Evolutionary conservation across 805 yeast genomes (phyloP).

Genomic region (Monosporozyma solicola): DNA sequence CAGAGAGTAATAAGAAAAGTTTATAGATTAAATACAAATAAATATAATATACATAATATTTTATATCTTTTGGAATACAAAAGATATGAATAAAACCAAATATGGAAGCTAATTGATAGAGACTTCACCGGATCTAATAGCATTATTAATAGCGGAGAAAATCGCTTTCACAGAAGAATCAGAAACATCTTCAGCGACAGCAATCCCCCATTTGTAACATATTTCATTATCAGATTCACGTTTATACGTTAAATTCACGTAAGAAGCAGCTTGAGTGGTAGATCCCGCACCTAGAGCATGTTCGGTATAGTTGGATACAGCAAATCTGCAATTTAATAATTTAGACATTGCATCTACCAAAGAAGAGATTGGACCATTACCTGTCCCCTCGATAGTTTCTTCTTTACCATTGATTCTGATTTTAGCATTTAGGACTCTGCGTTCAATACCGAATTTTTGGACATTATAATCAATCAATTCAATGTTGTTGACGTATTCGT

Average conservation of each 20-base stretch:
- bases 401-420: slow-evolving; percentile 38
- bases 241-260: slow-evolving; percentile 30
- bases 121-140: slow-evolving; percentile 25
- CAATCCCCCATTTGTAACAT: slow-evolving; percentile 71
- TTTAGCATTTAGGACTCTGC: slow-evolving; percentile 35
- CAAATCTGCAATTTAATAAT: slow-evolving; percentile 41
- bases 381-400: slow-evolving; percentile 44
- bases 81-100: no score
- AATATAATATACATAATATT: no score
- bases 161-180: slow-evolving; percentile 68
- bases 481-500: slow-evolving; percentile 20
- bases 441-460: slow-evolving; percentile 24
- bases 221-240: slow-evolving; percentile 10
- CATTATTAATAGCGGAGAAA: slow-evolving; percentile 50
- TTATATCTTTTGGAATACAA: no score
- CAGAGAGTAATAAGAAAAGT: no score
- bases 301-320: slow-evolving; percentile 65
- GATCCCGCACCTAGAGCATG: slow-evolving; percentile 74
- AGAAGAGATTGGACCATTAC: slow-evolving; percentile 81
- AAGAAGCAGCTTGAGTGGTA: slow-evolving; percentile 67
- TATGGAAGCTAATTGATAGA: neutral
- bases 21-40: no score
- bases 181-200: slow-evolving; percentile 74
- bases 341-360: slow-evolving; percentile 52
- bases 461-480: slow-evolving; percentile 42